Base-by-base conservation (phyloP, 345 rosid genomes). In the Iberis pinnata region DNA sequence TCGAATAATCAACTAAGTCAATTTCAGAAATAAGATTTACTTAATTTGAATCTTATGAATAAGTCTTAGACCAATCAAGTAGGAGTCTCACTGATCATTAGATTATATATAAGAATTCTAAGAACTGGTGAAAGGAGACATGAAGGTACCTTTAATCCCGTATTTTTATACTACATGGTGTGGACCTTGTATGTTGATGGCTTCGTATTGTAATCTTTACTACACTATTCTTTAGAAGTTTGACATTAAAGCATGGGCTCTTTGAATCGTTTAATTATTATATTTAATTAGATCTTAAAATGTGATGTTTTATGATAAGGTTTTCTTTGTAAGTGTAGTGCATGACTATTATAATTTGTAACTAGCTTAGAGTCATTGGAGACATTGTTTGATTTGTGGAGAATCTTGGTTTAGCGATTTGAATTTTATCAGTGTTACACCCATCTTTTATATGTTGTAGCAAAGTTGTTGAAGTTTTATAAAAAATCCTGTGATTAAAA, bases 161-260 rank as follows among this genome's bases (percentile, higher is more conserved):
- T 95, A 90, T 73, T 87, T 90, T 79, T 82, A 87, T 60, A 95
- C 98, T 1, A 84, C 96, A 1, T 87, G 96, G 98, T 84, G 98
- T 67, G 96, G 98, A 41, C 98, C 98, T 38, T 90, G 95, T 67
- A 80, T 84, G 64, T 70, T 82, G 75, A 87, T 84, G 95, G 95
- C 92, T 51, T 17, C 19, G 1, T 27, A 16, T 43, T 43, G 10
- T 29, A 6, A 22, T 25, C 18, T 17, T 19, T 31, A 38, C 15
- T 38, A n/a, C 58, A 43, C 53, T 48, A 2, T 35, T n/a, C n/a
- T 9, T 43, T 12, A 12, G n/a, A n/a, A n/a, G n/a, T 17, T 33
- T 38, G 29, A 29, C 57, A n/a, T n/a, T n/a, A n/a, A 14, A 27
- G 17, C 10, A 17, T 15, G 18, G 3, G 37, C 43, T 63, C 9